Base-by-base conservation (phyloP, 805 yeast species). In the Cyberlindnera sargentensis region DNA sequence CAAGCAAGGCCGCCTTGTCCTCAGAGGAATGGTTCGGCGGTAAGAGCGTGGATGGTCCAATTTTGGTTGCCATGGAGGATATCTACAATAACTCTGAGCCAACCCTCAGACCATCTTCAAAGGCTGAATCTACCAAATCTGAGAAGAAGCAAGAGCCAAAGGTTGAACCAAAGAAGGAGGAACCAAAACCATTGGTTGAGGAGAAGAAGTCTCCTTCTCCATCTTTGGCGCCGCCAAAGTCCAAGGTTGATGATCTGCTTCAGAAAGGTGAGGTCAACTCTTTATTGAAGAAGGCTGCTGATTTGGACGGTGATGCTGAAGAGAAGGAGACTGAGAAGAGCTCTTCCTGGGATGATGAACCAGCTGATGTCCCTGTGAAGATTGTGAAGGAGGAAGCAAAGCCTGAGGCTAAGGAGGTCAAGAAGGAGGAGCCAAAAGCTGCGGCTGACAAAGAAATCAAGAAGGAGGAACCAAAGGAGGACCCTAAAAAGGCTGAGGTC, bases 11-110 rank as follows among this genome's bases (percentile, higher is more conserved):
- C 4, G 95, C 97, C 0, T 62, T 88, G 45, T 61, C 81, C 11
- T 87, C 95, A 2, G 76, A 68, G 2, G 96, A 89, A 51, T 93
- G 88, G 83, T 73, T 80, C 44, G 64, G 64, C 23, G 98, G 98
- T 31, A 82, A 87, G 60, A 72, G 73, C 27, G 82, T 82, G n/a
- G 78, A 78, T 47, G 93, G 95, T 8, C 99, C 99, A 15, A 66
- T 86, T 42, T 67, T 91, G 50, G 67, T 87, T 52, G 75, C 81
- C 31, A 76, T 95, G 83, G 82, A 75, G 60, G 77, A 84, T 8
- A 52, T 90, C 15, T 91, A 76, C 61, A 91, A 89, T n/a, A 95
- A 95, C 24, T 61, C 76, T 4, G 75, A 71, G 31, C 79, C 87
- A 31, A 46, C 64, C 4, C 47, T 58, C n/a, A 52, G 55, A 29